Conservation (phyloP, 2,329 filamentous ascomycete genomes). For the Aspergillus tamarii region DNA sequence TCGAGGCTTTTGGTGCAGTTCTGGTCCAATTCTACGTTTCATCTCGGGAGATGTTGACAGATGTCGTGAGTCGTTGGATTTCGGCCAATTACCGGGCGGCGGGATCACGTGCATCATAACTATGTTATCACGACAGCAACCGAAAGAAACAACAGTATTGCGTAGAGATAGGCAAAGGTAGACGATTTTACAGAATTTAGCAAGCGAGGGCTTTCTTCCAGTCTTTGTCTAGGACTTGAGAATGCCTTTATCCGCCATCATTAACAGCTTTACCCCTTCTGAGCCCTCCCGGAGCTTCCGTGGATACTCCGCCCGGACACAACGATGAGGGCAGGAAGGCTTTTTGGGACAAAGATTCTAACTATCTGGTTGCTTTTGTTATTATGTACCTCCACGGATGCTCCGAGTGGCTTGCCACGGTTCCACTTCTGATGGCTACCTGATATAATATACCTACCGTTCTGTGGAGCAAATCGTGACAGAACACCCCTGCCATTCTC, state of each 20-base stretch:
- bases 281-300: conserved; percentile 25
- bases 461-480: not conserved
- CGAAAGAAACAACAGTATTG: not conserved
- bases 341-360: not conserved
- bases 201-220: not conserved
- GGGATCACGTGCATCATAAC: conserved; percentile 5
- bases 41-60: conserved; percentile 14
- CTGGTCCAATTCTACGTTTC: conserved; percentile 25
- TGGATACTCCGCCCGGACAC: conserved; percentile 25
- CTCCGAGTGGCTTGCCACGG: not conserved
- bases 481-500: not conserved
- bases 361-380: not conserved
- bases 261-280: not conserved
- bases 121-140: not conserved
- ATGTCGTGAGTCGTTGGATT: not conserved
- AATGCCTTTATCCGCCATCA: not conserved
- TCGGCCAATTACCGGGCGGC: not conserved
- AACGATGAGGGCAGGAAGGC: too few species aligned
- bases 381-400: too few species aligned
- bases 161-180: not conserved
- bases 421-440: not conserved
- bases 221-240: not conserved
- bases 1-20: not conserved
- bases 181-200: too few species aligned
- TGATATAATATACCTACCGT: not conserved